These are phyloP conservation scores for Syncephalastrum contaminatum DNA, from an alignment of 371 early-diverging fungal genomes.

Conservation along the genomic window DNA sequence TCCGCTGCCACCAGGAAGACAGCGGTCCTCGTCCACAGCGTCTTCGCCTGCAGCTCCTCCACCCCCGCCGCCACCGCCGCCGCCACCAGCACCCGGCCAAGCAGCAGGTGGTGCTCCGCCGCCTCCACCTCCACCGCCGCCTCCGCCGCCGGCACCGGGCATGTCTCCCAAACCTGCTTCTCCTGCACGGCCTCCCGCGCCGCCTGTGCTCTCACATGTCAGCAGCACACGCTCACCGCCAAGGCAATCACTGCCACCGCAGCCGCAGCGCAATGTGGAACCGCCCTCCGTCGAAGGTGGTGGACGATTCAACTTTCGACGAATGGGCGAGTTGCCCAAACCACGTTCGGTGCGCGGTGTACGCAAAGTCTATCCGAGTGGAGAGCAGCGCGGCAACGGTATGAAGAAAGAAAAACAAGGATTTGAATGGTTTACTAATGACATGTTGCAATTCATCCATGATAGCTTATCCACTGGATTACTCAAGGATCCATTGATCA, in stretches of 20 bases:
- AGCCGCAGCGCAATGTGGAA: conserved; percentile 1
- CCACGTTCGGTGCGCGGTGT: conserved; percentile 22
- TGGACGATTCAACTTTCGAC: conserved; percentile 36
- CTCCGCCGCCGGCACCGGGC: conserved; percentile 9
- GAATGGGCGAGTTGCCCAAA: conserved; percentile 28
- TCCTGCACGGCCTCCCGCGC: conserved; percentile 7
- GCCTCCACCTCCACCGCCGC: conserved; percentile 25
- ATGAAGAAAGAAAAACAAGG: conserved; percentile 9
- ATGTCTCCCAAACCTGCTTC: neutral
- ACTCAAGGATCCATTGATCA: conserved; percentile 14
- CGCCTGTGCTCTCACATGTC: conserved; percentile 7
- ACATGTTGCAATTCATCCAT: too few species aligned
- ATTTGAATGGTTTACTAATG: too few species aligned
- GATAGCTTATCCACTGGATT: conserved; percentile 28
- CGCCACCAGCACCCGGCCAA: conserved; percentile 6
- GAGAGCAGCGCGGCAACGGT: conserved; percentile 38
- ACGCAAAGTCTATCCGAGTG: conserved; percentile 38
- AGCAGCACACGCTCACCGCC: conserved; percentile 8
- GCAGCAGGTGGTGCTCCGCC: conserved; percentile 7
- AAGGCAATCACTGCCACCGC: neutral
- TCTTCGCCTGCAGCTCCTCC: conserved; percentile 8
- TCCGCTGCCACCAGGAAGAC: conserved; percentile 37
- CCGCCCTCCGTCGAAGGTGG: conserved; percentile 34
- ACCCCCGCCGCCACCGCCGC: conserved; percentile 20
- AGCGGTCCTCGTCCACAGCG: conserved; percentile 31